These are phyloP conservation scores for Albatrellus ellisii DNA, from an alignment of 768 basidiomycete genomes.

Conservation along the genomic window DNA sequence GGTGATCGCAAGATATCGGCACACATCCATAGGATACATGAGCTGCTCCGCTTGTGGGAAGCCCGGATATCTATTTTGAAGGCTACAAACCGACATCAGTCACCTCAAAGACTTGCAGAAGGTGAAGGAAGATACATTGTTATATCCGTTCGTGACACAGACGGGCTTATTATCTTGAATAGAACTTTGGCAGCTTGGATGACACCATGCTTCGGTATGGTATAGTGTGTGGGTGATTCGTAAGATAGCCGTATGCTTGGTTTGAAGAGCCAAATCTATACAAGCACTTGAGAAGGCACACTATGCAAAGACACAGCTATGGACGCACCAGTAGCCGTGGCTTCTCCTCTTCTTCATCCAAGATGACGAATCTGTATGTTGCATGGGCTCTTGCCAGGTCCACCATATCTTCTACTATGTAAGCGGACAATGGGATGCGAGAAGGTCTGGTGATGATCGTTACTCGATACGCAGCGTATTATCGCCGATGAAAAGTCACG, in stretches of 20 bases:
- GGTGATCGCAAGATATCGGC: constrained; percentile 52
- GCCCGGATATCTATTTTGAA: constrained; percentile 60
- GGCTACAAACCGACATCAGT: constrained; percentile 22
- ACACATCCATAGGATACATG: constrained; percentile 69
- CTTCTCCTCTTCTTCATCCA: constrained; percentile 77
- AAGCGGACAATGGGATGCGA: constrained; percentile 64
- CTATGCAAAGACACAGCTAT: background rate
- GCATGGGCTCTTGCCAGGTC: constrained; percentile 90
- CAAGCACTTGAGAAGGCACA: background rate
- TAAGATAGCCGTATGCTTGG: constrained; percentile 76
- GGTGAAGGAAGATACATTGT: constrained; percentile 27
- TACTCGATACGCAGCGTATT: constrained; percentile 1
- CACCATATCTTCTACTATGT: constrained; percentile 82
- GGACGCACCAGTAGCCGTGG: constrained; percentile 63
- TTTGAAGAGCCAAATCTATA: constrained; percentile 90
- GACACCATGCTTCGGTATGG: constrained; percentile 47
- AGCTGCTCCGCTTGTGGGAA: constrained; percentile 85
- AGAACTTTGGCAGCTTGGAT: constrained; percentile 73
- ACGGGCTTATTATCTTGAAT: constrained; percentile 64
- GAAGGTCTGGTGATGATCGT: constrained; percentile 20
- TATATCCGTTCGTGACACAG: constrained; percentile 36
- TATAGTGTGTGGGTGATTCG: constrained; percentile 36
- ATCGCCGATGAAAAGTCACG: constrained; percentile 18
- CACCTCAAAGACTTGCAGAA: background rate
- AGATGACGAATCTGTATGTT: constrained; percentile 80